Percentiles rank a stretch among this genome's conserved stretches.
phyloP scores from a whole-genome alignment of 805 yeast genomes.

The Myxozyma melibiosi region DNA sequence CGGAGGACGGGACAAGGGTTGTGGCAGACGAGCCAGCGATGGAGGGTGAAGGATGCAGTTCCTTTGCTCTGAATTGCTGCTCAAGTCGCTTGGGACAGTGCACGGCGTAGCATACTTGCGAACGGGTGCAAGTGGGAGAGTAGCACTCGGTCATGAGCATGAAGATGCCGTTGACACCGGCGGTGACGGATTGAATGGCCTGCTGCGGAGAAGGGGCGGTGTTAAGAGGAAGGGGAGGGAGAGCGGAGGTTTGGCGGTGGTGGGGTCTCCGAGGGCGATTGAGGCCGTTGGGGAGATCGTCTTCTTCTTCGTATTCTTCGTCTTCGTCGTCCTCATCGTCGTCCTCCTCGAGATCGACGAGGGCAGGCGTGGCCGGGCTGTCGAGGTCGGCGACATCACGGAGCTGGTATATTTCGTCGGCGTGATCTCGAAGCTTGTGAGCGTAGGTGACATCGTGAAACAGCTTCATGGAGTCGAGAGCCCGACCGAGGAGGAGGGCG shows the following conservation, averaged over 20 bases:
- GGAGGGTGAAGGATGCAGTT: conserved; percentile 11
- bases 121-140: conserved; percentile 93
- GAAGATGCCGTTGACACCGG: conserved; percentile 75
- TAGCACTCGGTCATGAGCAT: conserved; percentile 92
- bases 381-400: conserved; percentile 34
- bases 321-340: conserved; percentile 11
- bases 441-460: conserved; percentile 96
- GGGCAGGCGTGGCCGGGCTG: conserved; percentile 23
- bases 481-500: conserved; percentile 84
- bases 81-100: conserved; percentile 95
- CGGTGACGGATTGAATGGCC: conserved; percentile 34
- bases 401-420: conserved; percentile 84
- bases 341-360: conserved; percentile 15
- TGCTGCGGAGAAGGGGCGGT: conserved; percentile 12
- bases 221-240: background rate
- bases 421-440: conserved; percentile 86
- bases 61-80: conserved; percentile 87
- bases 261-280: too few species aligned
- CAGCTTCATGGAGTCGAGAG: conserved; percentile 89
- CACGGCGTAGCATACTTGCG: conserved; percentile 85
- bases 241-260: too few species aligned
- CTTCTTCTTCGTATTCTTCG: conserved; percentile 1
- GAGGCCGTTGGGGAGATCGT: background rate
- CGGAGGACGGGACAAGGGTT: background rate
- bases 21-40: background rate